Evolutionary conservation across 2,329 filamentous ascomycete species (phyloP).

Genomic region (Colletotrichum nymphaeae): DNA sequence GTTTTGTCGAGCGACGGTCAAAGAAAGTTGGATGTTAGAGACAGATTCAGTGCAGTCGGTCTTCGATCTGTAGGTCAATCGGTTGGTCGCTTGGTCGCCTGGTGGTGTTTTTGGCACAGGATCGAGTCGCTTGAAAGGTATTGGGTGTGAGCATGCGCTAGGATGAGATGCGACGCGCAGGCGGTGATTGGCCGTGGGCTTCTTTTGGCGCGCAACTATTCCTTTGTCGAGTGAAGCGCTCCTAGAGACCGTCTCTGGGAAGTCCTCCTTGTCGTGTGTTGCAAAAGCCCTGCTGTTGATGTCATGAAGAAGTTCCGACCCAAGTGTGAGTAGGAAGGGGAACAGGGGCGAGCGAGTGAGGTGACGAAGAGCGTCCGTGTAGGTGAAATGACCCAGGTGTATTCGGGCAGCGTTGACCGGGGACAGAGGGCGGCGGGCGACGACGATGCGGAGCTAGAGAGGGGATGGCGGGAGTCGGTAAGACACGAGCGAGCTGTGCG

Average conservation of each 20-base stretch:
- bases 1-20: not conserved
- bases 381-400: not conserved
- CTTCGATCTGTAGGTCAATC: conserved; percentile 11
- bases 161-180: conserved; percentile 32
- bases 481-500: conserved; percentile 35
- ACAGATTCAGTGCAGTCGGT: conserved; percentile 18
- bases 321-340: not conserved
- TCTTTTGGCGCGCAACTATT: conserved; percentile 28
- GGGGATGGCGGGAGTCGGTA: conserved; percentile 26
- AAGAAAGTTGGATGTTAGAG: not conserved
- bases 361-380: not conserved
- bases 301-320: conserved; percentile 10
- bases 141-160: conserved; percentile 35
- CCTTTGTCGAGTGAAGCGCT: conserved; percentile 26
- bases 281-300: not conserved
- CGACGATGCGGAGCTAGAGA: conserved; percentile 33
- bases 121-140: conserved; percentile 31
- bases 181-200: conserved; percentile 33
- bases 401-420: conserved; percentile 20
- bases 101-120: conserved; percentile 35
- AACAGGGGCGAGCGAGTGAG: conserved; percentile 5
- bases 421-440: conserved; percentile 26
- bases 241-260: not conserved
- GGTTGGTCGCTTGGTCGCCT: conserved; percentile 26
- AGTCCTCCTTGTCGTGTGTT: conserved; percentile 9